A percentile compares a stretch with the other conserved stretches of the same genome.
Conservation (phyloP, 148 eudicot genomes). For the Silene conica region DNA sequence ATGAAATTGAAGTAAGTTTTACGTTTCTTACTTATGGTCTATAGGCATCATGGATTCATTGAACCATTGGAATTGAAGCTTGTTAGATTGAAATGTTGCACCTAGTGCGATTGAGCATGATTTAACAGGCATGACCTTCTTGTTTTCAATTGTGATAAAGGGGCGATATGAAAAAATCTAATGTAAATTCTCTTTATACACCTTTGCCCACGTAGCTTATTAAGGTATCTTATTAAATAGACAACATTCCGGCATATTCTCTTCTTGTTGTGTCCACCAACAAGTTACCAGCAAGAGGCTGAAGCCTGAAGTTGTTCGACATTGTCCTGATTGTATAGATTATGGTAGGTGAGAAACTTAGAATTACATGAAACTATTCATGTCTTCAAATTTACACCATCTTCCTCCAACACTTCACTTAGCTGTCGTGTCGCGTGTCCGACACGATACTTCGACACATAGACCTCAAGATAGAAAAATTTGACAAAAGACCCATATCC, state of each 20-base stretch:
- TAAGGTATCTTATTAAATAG: background rate
- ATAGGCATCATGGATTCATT: background rate
- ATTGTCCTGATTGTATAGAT: background rate
- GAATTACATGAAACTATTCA: background rate
- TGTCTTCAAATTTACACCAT: background rate
- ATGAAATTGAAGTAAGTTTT: slow-evolving; percentile 69
- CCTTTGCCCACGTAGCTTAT: no score
- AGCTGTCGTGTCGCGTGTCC: no score
- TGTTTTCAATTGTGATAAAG: background rate
- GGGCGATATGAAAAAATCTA: background rate
- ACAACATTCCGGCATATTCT: background rate
- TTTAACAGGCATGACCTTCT: background rate
- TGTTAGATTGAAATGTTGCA: background rate
- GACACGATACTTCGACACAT: no score
- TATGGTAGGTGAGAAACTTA: background rate
- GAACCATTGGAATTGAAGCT: background rate
- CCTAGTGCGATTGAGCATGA: background rate
- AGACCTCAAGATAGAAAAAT: no score
- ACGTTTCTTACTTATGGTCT: background rate
- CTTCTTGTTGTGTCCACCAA: background rate
- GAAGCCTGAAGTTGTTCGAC: background rate
- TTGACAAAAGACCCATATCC: no score
- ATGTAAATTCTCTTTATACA: background rate
- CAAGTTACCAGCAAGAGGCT: background rate
- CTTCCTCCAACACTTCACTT: no score